Base-by-base conservation (phyloP, 2,329 filamentous ascomycete species). In the Arthrobotrys entomopaga region DNA sequence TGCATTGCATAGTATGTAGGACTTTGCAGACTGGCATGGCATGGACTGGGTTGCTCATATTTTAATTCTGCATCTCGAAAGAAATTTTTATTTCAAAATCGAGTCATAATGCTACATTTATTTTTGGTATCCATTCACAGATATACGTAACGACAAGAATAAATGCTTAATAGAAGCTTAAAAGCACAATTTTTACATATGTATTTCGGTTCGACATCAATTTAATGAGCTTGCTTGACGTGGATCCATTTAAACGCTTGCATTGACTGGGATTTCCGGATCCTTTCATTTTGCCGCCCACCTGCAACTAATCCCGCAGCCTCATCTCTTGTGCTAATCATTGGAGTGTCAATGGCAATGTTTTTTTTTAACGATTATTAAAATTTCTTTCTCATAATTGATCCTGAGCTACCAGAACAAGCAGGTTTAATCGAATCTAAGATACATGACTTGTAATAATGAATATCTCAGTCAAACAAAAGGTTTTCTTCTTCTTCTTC, bases 1-100 rank as follows among this genome's bases (percentile, higher is more conserved):
- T 60, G 65, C 65, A 69, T 42, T 60, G 65, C 65, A 69, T 42
- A 29, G 56, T 60, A 56, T 56, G 61, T 42, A 29, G 56, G 42
- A 53, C 46, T 48, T 34, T 69, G 65, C 56, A 69, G 54, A 29
- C 24, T 56, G 22, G 7, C 29, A 34, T 56, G 22, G 7, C 29
- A 34, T 34, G 29, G 29, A 34, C 29, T 34, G 29, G 29, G 29
- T 46, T 46, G n/a, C 42, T 46, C 42, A 46, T 34, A 34, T 34
- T 34, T 10, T n/a, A n/a, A n/a, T 46, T 19, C 42, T 46, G 42
- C 42, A 19, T 13, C 2, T 46, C n/a, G 42, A 16, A 46, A 46
- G n/a, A 46, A 46, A 46, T n/a, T 40, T 40, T 13, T 10, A n/a
- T 2, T 8, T 13, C 1, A n/a, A 19, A 15, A 2, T 46, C 42